Base-by-base conservation (phyloP, 2,329 filamentous ascomycete genomes). In the Chaetomiaceae sp. region DNA sequence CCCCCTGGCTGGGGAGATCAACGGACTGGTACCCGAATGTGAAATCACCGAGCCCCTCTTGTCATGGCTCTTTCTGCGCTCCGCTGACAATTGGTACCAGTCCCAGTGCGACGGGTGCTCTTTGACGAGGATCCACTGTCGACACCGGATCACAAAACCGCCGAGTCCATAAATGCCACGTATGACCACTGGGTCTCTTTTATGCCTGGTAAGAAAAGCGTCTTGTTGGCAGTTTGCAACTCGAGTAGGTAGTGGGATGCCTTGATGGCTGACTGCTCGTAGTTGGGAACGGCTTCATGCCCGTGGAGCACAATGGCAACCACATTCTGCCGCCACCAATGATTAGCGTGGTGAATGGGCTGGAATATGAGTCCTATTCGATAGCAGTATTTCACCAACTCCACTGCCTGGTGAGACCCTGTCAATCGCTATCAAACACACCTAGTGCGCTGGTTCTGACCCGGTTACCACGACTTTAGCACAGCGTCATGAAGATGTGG, bases 321-420 rank as follows among this genome's bases (percentile, higher is more conserved):
- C 43, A 54, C 42, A 29, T 33, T 1, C 32, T 56, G 9, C 51
- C 51, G n/a, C 42, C 41, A 4, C 47, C 51, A 2, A 53, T 54
- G 27, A 14, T 40, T 0, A 16, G 21, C 13, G n/a, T n/a, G n/a
- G n/a, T n/a, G n/a, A 11, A 40, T 3, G 11, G 6, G 10, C 13
- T 8, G 1, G 47, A n/a, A n/a, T n/a, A n/a, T n/a, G n/a, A 49
- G 30, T 42, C 9, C 23, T 56, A 54, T 13, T 54, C 47, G 4
- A 50, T 56, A 1, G 46, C 51, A 2, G 46, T 54, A 4, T 54
- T 51, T 7, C 54, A 56, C n/a, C 54, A 56, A 2, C 45, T 54
- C 6, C 51, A 54, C 3, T 57, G 51, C 11, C 37, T 56, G 6
- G 54, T 56, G 20, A 50, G 46, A 23, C 18, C 4, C 33, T 3